These are phyloP conservation scores for Neonothopanus nambi DNA, from an alignment of 1,284 basidiomycete genomes.

Conservation along the genomic window DNA sequence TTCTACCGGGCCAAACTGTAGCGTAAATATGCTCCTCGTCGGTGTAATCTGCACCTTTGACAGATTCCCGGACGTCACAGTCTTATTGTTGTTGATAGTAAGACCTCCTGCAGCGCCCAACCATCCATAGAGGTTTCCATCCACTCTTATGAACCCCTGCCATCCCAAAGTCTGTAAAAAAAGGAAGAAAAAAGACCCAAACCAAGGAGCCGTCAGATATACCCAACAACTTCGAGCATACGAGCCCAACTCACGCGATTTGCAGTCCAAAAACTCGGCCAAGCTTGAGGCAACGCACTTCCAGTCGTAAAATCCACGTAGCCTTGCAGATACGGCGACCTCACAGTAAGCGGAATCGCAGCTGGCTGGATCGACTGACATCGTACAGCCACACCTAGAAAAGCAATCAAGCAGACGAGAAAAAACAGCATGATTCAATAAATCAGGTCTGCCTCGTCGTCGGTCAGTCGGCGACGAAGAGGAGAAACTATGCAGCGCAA, in stretches of 20 bases:
- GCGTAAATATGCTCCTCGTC: slow-evolving; percentile 23
- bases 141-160: slow-evolving; percentile 29
- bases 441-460: background rate
- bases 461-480: too few species aligned
- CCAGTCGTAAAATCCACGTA: slow-evolving; percentile 22
- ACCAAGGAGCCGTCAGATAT: too few species aligned
- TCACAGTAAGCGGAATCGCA: slow-evolving; percentile 32
- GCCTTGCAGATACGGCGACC: slow-evolving; percentile 34
- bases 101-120: slow-evolving; percentile 2
- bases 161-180: slow-evolving; percentile 26
- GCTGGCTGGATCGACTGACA: slow-evolving; percentile 18
- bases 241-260: slow-evolving; percentile 1
- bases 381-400: background rate
- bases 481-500: too few species aligned
- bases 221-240: background rate
- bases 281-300: slow-evolving; percentile 9
- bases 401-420: too few species aligned
- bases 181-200: too few species aligned
- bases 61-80: slow-evolving; percentile 12
- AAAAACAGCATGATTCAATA: too few species aligned
- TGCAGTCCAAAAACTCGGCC: slow-evolving; percentile 14
- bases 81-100: background rate
- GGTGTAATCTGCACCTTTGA: slow-evolving; percentile 23
- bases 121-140: slow-evolving; percentile 24
- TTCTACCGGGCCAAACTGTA: slow-evolving; percentile 24